phyloP scores from a whole-genome alignment of 495 filamentous ascomycete genomes.

The Penicillium verhagenii region DNA sequence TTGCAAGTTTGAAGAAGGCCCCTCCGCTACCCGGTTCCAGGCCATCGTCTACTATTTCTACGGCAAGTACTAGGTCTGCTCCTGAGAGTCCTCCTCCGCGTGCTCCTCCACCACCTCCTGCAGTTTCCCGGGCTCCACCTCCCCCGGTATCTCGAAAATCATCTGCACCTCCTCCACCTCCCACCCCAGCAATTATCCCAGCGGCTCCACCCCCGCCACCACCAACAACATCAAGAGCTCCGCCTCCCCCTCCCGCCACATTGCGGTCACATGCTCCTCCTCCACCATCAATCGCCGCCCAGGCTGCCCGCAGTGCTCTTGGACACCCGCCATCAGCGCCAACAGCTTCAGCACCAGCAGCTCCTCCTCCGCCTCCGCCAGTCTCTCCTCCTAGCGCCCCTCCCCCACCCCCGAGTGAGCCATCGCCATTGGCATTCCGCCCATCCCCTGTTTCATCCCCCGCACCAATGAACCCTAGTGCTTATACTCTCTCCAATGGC shows the following conservation, averaged over 20 bases:
- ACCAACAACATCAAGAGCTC: constrained; percentile 34
- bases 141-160: constrained; percentile 64
- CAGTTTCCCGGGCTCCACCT: constrained; percentile 38
- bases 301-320: constrained; percentile 39
- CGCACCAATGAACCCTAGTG: constrained; percentile 69
- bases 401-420: constrained; percentile 23
- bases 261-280: constrained; percentile 41
- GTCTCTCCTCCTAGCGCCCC: constrained; percentile 49
- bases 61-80: constrained; percentile 42
- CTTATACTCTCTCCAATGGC: constrained; percentile 71
- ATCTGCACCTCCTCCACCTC: constrained; percentile 48
- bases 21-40: constrained; percentile 37
- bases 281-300: constrained; percentile 43
- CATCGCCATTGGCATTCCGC: constrained; percentile 38
- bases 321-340: constrained; percentile 25
- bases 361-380: constrained; percentile 47
- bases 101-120: constrained; percentile 14
- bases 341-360: constrained; percentile 47
- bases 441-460: constrained; percentile 52
- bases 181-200: constrained; percentile 41
- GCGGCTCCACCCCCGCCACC: constrained; percentile 37
- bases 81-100: constrained; percentile 33
- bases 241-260: constrained; percentile 48
- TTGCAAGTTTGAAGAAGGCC: constrained; percentile 61
- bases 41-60: constrained; percentile 50